Evolutionary conservation across 768 basidiomycete species (phyloP), one percentile per base, ranked within the genome.

Genomic region (Leccinum incarnatum): DNA sequence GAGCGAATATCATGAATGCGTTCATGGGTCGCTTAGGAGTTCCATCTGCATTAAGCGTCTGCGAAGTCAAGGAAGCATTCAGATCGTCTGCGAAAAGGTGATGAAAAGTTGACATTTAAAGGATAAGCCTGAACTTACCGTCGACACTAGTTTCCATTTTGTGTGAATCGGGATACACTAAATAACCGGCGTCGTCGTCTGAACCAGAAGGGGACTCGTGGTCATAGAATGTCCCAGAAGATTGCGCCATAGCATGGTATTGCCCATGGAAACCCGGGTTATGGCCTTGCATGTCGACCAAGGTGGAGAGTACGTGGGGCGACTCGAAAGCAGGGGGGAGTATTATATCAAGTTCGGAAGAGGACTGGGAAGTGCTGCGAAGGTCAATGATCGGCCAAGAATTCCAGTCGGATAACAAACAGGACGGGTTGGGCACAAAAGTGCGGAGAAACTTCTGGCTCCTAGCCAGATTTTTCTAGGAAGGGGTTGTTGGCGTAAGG

Each of bases 21-120:
- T 94, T 94, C 91, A 94, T 93, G 34, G 91, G 91, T 12, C 91
- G 85, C 70, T 93, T 93, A 25, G 91, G 91, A 50, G 91, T 93
- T 27, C 91, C 91, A 65, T 94, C 91, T 2, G 89, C 80, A 70
- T 94, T 94, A 57, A 93, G 81, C 14, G 89, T 86, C 73, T 93
- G 91, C 4, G 83, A 83, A 19, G 86, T 93, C 69, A 92, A 73
- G 2, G 86, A 75, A 51, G 68, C 62, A 62, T 78, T 74, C 25
- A 73, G 62, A 62, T 80, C 79, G 47, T 77, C 78, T 77, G 59
- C 55, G 5, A 56, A 57, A 32, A 37, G 50, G 42, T 60, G 52
- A 65, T 55, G 51, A 61, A 62, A 55, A 57, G 54, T 32, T 47
- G 61, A 49, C 56, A 65, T 59, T 51, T 58, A 27, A 42, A 58